These are phyloP conservation scores for Fusarium metavorans DNA, from an alignment of 2,329 filamentous ascomycete genomes.

Conservation along the genomic window DNA sequence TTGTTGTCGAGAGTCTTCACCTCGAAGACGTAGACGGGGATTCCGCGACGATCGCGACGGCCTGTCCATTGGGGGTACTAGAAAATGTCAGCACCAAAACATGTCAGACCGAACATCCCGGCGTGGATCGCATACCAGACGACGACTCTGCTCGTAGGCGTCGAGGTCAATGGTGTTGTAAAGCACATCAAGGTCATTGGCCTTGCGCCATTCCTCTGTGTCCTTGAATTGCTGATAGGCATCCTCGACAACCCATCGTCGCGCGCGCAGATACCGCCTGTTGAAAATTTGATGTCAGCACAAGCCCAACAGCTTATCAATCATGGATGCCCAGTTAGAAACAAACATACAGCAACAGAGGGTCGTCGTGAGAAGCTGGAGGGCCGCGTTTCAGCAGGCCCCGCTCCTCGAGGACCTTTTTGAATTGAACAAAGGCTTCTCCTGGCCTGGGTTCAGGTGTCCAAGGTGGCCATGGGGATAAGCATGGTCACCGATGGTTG, in stretches of 20 bases:
- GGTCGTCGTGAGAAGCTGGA: constrained; percentile 76
- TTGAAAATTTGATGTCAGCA: constrained; percentile 32
- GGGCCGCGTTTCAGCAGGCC: constrained; percentile 71
- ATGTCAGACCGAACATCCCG: neutral
- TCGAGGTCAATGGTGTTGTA: constrained; percentile 90
- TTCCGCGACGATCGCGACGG: constrained; percentile 88
- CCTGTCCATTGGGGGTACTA: constrained; percentile 97
- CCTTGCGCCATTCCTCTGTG: constrained; percentile 87
- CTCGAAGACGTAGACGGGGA: constrained; percentile 92
- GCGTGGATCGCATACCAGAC: constrained; percentile 67
- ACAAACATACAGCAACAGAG: constrained; percentile 73
- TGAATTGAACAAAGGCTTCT: constrained; percentile 78
- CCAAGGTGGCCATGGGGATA: constrained; percentile 86
- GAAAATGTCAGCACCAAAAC: constrained; percentile 12
- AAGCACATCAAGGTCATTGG: constrained; percentile 81
- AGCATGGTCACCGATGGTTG: constrained; percentile 54
- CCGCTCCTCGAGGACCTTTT: constrained; percentile 72
- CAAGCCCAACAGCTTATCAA: constrained; percentile 7
- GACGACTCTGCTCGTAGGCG: constrained; percentile 83
- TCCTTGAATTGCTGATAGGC: constrained; percentile 87
- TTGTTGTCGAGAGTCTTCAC: constrained; percentile 86
- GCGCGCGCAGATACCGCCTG: constrained; percentile 87
- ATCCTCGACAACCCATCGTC: constrained; percentile 82
- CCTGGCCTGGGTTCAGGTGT: constrained; percentile 78
- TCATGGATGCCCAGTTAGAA: neutral